Evolutionary conservation across 2,329 filamentous ascomycete genomes (phyloP).

Genomic region (Arthrobotrys sinensis): DNA sequence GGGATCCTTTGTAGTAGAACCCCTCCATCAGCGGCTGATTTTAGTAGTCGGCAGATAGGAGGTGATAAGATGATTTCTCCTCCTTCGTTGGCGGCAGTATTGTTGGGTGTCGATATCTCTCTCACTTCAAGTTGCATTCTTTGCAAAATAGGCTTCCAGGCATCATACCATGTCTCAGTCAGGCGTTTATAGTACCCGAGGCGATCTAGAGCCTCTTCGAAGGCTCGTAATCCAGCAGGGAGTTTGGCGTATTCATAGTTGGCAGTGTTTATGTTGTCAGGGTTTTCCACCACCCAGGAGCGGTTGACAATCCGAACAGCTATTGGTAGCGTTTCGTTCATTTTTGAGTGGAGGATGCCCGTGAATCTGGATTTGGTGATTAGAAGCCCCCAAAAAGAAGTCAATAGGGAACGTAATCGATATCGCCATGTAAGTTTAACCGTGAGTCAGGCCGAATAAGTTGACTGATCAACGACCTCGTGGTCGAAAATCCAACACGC

Average conservation of each 20-base stretch:
- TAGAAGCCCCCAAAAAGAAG: no score
- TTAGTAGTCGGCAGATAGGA: conserved; percentile 18
- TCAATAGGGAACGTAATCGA: no score
- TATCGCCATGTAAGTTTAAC: no score
- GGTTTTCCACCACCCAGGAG: conserved; percentile 13
- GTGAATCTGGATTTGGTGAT: not conserved
- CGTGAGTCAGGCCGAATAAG: no score
- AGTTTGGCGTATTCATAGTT: conserved; percentile 5
- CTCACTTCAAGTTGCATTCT: conserved; percentile 21
- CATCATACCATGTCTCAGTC: conserved; percentile 5
- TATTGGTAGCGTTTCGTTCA: not conserved
- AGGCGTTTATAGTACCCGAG: not conserved
- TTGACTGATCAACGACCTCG: no score
- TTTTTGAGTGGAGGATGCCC: not conserved
- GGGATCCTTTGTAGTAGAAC: conserved; percentile 5
- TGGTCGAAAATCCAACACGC: no score
- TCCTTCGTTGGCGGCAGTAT: not conserved
- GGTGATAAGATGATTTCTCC: conserved; percentile 6
- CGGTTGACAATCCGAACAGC: not conserved
- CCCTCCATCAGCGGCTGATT: conserved; percentile 11
- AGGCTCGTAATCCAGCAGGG: not conserved
- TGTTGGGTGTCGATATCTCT: not conserved
- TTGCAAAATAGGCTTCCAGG: conserved; percentile 28
- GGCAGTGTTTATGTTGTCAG: not conserved
- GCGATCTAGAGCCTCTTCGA: conserved; percentile 1